Evolutionary conservation across 352 stramenopile species (phyloP).

Genomic region (Phytophthora uliginosa): DNA sequence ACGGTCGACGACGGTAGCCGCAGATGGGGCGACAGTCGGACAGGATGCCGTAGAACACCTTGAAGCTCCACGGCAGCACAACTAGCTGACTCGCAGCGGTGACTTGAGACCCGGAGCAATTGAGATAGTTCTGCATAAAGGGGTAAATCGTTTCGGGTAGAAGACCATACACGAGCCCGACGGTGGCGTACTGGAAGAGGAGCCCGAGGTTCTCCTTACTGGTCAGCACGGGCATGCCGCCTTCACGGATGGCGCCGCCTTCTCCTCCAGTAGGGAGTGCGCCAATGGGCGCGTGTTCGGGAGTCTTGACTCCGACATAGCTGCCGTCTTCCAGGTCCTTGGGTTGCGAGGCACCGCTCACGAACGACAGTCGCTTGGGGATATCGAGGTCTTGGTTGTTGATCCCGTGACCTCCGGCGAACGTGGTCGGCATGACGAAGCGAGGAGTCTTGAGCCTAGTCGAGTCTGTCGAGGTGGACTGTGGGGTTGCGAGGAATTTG

Average conservation of each 20-base stretch:
- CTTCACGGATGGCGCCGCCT: constrained; percentile 41
- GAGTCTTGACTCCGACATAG: constrained; percentile 39
- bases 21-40: constrained; percentile 77
- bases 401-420: not conserved
- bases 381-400: constrained; percentile 28
- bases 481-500: constrained; percentile 1
- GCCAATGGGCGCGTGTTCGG: constrained; percentile 16
- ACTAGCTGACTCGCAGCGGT: constrained; percentile 47
- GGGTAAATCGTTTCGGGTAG: constrained; percentile 56
- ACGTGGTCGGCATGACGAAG: constrained; percentile 34
- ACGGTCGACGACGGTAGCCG: constrained; percentile 35
- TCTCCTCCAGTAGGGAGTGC: constrained; percentile 18
- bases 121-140: constrained; percentile 59
- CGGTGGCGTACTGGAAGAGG: constrained; percentile 49
- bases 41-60: constrained; percentile 49
- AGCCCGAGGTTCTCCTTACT: constrained; percentile 48
- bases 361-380: constrained; percentile 44
- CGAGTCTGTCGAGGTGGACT: not conserved
- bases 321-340: constrained; percentile 34
- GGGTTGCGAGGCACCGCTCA: constrained; percentile 32
- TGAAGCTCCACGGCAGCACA: constrained; percentile 76
- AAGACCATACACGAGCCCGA: constrained; percentile 45
- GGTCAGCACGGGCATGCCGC: constrained; percentile 35
- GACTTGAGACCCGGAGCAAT: constrained; percentile 32
- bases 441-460: constrained; percentile 25